These are phyloP conservation scores for Aspergillus melleus DNA, from an alignment of 2,329 filamentous ascomycete genomes.

Conservation along the genomic window DNA sequence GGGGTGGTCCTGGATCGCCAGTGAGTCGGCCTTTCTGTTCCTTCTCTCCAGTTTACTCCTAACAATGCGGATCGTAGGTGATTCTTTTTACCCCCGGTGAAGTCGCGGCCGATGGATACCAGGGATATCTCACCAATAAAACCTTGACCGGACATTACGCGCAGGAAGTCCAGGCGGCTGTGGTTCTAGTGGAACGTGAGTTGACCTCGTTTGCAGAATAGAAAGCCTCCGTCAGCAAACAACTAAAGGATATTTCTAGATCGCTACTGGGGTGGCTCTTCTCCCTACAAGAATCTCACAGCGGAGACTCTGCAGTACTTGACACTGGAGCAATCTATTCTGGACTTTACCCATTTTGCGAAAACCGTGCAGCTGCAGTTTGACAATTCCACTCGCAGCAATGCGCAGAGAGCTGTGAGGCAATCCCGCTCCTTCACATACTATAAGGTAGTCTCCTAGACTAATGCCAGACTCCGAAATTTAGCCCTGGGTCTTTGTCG, in stretches of 20 bases:
- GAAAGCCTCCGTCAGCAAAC: background rate
- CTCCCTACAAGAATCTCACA: conserved; percentile 52
- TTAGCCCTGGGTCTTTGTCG: conserved; percentile 57
- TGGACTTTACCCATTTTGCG: conserved; percentile 57
- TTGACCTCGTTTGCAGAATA: background rate
- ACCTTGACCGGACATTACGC: conserved; percentile 54
- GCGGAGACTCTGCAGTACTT: conserved; percentile 57
- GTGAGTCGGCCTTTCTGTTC: conserved; percentile 32
- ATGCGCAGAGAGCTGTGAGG: background rate
- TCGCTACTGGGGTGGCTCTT: conserved; percentile 59
- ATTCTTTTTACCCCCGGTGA: conserved; percentile 58
- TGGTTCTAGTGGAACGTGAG: conserved; percentile 57
- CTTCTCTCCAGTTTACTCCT: background rate
- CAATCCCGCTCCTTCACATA: conserved; percentile 44
- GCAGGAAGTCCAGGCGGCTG: conserved; percentile 54
- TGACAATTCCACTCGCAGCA: background rate
- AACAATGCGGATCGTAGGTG: conserved; percentile 28
- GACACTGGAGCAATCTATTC: conserved; percentile 55
- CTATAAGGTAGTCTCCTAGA: background rate
- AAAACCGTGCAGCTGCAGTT: conserved; percentile 51
- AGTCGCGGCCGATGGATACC: conserved; percentile 47
- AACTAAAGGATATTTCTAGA: conserved; percentile 37
- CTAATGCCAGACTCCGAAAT: background rate
- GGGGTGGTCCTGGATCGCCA: conserved; percentile 57
- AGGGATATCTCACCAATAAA: conserved; percentile 52